phyloP scores from a whole-genome alignment of 352 stramenopile genomes.

The Pythium rhizo-oryzae region DNA sequence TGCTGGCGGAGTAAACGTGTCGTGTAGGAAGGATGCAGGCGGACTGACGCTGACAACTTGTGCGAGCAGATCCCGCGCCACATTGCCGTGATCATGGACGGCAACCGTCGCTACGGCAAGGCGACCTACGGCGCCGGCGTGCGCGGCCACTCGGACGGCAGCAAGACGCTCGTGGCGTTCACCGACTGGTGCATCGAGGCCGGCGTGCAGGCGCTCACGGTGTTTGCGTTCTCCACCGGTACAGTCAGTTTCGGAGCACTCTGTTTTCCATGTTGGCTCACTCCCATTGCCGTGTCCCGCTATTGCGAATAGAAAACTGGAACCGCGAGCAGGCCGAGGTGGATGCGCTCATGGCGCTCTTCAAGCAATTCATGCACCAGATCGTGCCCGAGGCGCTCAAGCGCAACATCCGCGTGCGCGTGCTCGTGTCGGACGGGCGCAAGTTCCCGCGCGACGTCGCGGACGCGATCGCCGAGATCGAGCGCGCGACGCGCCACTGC shows the following conservation, averaged over 20 bases:
- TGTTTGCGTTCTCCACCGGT: slow-evolving; percentile 96
- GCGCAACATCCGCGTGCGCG: slow-evolving; percentile 90
- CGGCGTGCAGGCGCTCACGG: slow-evolving; percentile 89
- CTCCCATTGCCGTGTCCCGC: neutral
- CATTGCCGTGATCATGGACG: slow-evolving; percentile 97
- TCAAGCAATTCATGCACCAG: slow-evolving; percentile 95
- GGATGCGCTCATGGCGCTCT: slow-evolving; percentile 92
- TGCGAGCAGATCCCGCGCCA: slow-evolving; percentile 70
- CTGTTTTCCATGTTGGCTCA: neutral
- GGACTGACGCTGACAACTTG: neutral
- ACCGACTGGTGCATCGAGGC: slow-evolving; percentile 96
- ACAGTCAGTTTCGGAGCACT: neutral
- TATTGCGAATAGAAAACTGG: slow-evolving; percentile 89
- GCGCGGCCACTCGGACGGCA: slow-evolving; percentile 94
- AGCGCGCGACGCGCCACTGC: slow-evolving; percentile 88
- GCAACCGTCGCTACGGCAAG: slow-evolving; percentile 95
- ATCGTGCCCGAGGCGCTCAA: slow-evolving; percentile 91
- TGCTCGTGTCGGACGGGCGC: slow-evolving; percentile 85
- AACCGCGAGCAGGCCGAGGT: slow-evolving; percentile 90
- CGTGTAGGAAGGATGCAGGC: neutral
- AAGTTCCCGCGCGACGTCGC: slow-evolving; percentile 75
- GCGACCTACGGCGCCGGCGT: slow-evolving; percentile 72
- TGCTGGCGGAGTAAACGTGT: neutral
- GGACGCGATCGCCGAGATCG: slow-evolving; percentile 77
- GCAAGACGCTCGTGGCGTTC: slow-evolving; percentile 95